Percentiles rank a stretch among this genome's conserved stretches.
These are phyloP conservation scores for sorghum (Sorghum bicolor) DNA, from an alignment of 176 grass and related monocot species.

Conservation along the genomic window Sorghum_bicolor_NCBIv3 NC_012870.2:21821501-21822000, in stretches of 20 bases:
- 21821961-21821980: constrained; percentile 92
- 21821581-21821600: constrained; percentile 83
- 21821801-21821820: constrained; percentile 79
- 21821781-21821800: constrained; percentile 84
- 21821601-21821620: constrained; percentile 82
- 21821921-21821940: constrained; percentile 62
- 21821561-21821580: constrained; percentile 77
- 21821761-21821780: constrained; percentile 18
- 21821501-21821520: neutral
- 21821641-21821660: constrained; percentile 78
- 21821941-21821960: constrained; percentile 95
- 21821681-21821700: constrained; percentile 50
- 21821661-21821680: constrained; percentile 96
- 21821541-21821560: constrained; percentile 69
- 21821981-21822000: constrained; percentile 76
- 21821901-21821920: constrained; percentile 45
- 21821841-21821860: constrained; percentile 65
- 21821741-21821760: neutral
- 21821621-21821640: constrained; percentile 70
- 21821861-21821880: constrained; percentile 89
- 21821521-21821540: constrained; percentile 66
- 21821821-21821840: constrained; percentile 95
- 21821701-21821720: neutral
- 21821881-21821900: constrained; percentile 96
- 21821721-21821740: neutral